Base-by-base conservation (phyloP, 192 early-diverging fungal genomes). In the Backusella psychrophila region DNA sequence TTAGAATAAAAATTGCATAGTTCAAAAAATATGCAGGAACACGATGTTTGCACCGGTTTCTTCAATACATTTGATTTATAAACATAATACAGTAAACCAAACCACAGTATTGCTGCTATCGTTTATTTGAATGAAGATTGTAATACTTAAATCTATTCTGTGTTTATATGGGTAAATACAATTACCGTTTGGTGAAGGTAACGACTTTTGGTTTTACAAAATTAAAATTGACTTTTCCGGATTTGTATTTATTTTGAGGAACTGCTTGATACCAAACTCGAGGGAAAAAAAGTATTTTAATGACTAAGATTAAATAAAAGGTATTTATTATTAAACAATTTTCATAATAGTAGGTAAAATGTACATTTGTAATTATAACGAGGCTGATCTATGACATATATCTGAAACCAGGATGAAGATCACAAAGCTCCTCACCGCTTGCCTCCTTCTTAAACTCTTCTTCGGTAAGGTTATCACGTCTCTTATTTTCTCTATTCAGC, bases 401-500 rank as follows among this genome's bases (percentile, higher is more conserved):
- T 71, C 82, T 70, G 72, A 83, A 83, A 14, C 63, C 78, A 69
- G 82, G 82, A 53, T 83, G 82, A 67, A 75, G 69, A 78, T 89
- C 87, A 68, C 85, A 85, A 8, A 84, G 82, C 12, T 89, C 83
- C 29, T 82, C 80, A 4, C 81, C 80, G 17, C 78, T 59, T 6
- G 78, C 73, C 35, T 89, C 87, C 8, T 72, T 68, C 14, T 59
- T 73, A 73, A 72, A 82, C 67, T 85, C 78, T 65, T 89, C 87
- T 5, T 85, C 84, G 1, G 85, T 81, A 73, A 90, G 70, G 65
- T 84, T 85, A 41, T 89, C 87, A 38, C 85, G 80, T 21, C 87
- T 84, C 33, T 73, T 83, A 77, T 94, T 94, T 70, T 93, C 91
- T 26, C 85, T 88, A 38, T 81, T 76, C 38, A 93, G 83, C 19